These are phyloP conservation scores for Anthracocystis walkeri DNA, from an alignment of 1,284 basidiomycete species.

Conservation along the genomic window DNA sequence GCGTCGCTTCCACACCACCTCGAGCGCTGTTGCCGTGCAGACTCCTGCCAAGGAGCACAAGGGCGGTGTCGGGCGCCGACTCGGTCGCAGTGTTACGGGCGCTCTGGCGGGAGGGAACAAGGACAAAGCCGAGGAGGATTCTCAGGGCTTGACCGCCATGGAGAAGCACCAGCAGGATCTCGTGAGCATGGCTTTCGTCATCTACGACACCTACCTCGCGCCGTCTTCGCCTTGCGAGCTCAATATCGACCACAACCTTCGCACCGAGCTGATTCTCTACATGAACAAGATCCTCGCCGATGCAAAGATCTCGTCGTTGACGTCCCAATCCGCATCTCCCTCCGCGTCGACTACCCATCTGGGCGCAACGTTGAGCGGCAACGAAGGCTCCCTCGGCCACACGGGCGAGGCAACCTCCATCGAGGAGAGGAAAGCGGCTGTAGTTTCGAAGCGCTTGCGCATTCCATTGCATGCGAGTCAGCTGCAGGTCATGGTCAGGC, in stretches of 20 bases:
- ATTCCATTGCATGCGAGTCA: slow-evolving; percentile 74
- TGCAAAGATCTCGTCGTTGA: slow-evolving; percentile 33
- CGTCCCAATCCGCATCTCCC: slow-evolving; percentile 26
- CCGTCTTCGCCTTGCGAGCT: slow-evolving; percentile 94
- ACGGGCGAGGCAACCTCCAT: slow-evolving; percentile 31
- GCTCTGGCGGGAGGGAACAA: slow-evolving; percentile 66
- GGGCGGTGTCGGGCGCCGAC: slow-evolving; percentile 72
- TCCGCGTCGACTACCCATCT: slow-evolving; percentile 34
- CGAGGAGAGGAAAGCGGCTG: slow-evolving; percentile 75
- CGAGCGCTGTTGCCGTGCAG: slow-evolving; percentile 81
- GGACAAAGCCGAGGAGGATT: slow-evolving; percentile 34
- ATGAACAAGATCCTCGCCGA: slow-evolving; percentile 75
- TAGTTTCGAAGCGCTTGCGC: slow-evolving; percentile 45
- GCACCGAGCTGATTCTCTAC: slow-evolving; percentile 92
- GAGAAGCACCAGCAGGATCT: slow-evolving; percentile 95
- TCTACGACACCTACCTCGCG: slow-evolving; percentile 94
- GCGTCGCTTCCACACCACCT: slow-evolving; percentile 92
- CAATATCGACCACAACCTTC: slow-evolving; percentile 96
- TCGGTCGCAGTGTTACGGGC: slow-evolving; percentile 73
- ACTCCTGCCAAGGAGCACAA: slow-evolving; percentile 23
- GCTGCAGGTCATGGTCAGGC: slow-evolving; percentile 88
- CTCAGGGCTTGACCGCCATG: slow-evolving; percentile 75
- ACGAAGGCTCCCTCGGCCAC: slow-evolving; percentile 15
- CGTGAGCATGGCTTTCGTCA: slow-evolving; percentile 91
- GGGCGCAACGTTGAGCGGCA: slow-evolving; percentile 16